Base-by-base conservation (phyloP, 768 basidiomycete genomes). In the button mushroom (Agaricus bisporus) region DNA sequence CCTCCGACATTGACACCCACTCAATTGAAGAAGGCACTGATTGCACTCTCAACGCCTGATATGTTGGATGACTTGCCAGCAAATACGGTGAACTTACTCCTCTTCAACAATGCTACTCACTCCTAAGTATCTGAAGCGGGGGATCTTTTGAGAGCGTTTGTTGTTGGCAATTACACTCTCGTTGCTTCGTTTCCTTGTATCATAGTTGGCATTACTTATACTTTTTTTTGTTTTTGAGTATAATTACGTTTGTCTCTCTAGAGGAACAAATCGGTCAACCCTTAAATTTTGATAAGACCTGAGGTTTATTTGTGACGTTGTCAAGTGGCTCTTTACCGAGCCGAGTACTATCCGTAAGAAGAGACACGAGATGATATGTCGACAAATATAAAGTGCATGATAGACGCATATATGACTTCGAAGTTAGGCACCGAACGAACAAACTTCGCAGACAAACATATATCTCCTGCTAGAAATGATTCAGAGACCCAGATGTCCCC, bases 101-200 rank as follows among this genome's bases (percentile, higher is more conserved):
- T 89, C 59, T 93, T 80, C 73, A 92, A 92, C 75, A 92, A 92
- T 59, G 84, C 79, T 5, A 88, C 87, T 9, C 39, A 46, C 56
- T 32, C 48, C 17, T 58, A 41, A 57, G 25, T 29, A 12, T 28
- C 14, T 15, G 37, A 29, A 17, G n/a, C 9, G 22, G 20, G 18
- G 26, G 18, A 8, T 8, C 22, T 25, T 17, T 22, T 50, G 5
- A 42, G 15, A 22, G 22, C 42, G 25, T 35, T 36, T 15, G 12
- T 48, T 18, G n/a, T 36, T 8, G 15, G 20, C 17, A 20, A 18
- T 17, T n/a, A 8, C 1, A 17, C 29, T 37, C 14, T 48, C 11
- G 28, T 48, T 36, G 29, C 35, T 48, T n/a, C 20, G 29, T 35
- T 48, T 37, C 6, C 35, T 18, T 48, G 48, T 49, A 49, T 8